Conservation (phyloP, 352 stramenopile genomes). For the Phytophthora macrochlamydospora region DNA sequence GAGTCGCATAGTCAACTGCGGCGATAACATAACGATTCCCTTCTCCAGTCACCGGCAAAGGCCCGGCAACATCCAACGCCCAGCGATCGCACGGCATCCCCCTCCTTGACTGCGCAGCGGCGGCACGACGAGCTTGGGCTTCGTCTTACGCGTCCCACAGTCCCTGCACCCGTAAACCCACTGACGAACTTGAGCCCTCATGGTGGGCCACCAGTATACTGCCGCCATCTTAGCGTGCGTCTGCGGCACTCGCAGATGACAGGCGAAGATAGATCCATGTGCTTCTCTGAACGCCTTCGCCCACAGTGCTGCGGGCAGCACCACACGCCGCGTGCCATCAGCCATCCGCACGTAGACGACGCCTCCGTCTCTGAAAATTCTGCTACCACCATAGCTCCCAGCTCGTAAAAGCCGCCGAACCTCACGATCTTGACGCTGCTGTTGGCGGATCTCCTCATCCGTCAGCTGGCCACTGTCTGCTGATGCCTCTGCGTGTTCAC, state of each 20-base stretch:
- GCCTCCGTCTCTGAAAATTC: no score
- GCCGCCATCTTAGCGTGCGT: neutral
- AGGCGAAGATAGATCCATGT: conserved; percentile 3
- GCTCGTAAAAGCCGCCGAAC: neutral
- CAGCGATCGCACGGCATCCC: conserved; percentile 16
- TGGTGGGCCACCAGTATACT: conserved; percentile 7
- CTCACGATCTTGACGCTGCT: neutral
- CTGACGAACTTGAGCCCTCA: neutral
- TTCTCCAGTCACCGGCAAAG: neutral
- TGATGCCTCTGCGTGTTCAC: no score
- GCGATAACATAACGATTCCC: conserved; percentile 24
- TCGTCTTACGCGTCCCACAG: conserved; percentile 20
- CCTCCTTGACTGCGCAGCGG: conserved; percentile 13
- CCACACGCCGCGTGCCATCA: neutral
- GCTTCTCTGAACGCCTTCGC: neutral
- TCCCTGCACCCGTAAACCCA: conserved; percentile 21
- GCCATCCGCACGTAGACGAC: neutral
- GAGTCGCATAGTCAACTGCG: conserved; percentile 15
- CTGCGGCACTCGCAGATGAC: conserved; percentile 7
- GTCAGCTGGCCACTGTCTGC: neutral
- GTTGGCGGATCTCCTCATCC: neutral
- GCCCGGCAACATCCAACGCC: conserved; percentile 9
- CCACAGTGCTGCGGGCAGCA: neutral
- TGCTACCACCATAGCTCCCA: neutral
- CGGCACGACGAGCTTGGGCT: conserved; percentile 7